A percentile compares a stretch with the other conserved stretches of the same genome.
Conservation (phyloP, 306 rosid genomes). For the Aeschynomene evenia region DNA sequence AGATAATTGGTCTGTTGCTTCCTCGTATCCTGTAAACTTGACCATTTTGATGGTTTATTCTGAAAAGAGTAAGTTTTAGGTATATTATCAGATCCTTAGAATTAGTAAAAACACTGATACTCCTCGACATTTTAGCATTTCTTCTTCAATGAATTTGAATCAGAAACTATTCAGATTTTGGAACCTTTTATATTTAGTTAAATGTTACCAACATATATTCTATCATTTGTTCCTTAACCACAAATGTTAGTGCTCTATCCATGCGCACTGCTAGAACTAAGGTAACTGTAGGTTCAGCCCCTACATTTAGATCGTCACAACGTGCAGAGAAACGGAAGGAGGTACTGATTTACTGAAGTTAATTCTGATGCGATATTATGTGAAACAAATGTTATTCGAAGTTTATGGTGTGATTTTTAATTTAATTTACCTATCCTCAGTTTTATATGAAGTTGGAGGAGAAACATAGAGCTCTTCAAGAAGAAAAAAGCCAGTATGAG, state of each 20-base stretch:
- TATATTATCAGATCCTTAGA: neutral
- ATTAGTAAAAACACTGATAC: neutral
- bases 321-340: slow-evolving; percentile 91
- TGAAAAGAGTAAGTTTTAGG: neutral
- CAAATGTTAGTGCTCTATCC: slow-evolving; percentile 59
- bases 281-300: slow-evolving; percentile 88
- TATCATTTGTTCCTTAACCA: slow-evolving; percentile 48
- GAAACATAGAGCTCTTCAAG: slow-evolving; percentile 80
- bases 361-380: slow-evolving; percentile 19
- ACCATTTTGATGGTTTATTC: slow-evolving; percentile 25
- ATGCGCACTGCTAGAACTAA: slow-evolving; percentile 68
- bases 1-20: slow-evolving; percentile 79
- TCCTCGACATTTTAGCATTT: neutral
- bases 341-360: slow-evolving; percentile 48
- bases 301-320: slow-evolving; percentile 57
- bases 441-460: slow-evolving; percentile 81
- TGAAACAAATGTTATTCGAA: neutral
- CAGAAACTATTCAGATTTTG: neutral
- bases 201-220: neutral
- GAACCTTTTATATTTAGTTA: neutral
- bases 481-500: slow-evolving; percentile 73
- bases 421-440: slow-evolving; percentile 45
- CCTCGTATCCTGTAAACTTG: slow-evolving; percentile 81
- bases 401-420: neutral
- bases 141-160: neutral